These are phyloP conservation scores for Cnidoscolus chayamansa DNA, from an alignment of 441 rosid species.

Conservation along the genomic window DNA sequence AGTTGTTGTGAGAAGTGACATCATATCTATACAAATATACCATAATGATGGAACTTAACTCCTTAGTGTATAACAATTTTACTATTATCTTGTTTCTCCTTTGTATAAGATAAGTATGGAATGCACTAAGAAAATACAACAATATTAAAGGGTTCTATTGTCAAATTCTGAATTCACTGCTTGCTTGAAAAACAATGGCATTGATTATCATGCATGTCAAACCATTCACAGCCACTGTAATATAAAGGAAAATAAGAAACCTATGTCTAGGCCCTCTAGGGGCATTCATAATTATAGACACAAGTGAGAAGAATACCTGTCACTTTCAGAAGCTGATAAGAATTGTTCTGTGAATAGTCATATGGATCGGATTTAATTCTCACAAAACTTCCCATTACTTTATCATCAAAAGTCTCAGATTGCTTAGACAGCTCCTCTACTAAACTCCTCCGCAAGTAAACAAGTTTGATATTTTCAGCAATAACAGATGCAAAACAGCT, in stretches of 20 bases:
- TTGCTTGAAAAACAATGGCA: neutral
- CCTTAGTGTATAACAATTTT: neutral
- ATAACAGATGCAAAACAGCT: slow-evolving; percentile 41
- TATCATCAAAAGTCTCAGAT: slow-evolving; percentile 38
- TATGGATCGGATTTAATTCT: slow-evolving; percentile 48
- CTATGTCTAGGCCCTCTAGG: no score
- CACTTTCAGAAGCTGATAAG: slow-evolving; percentile 44
- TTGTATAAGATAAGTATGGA: neutral
- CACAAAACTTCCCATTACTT: slow-evolving; percentile 49
- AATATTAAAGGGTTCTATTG: no score
- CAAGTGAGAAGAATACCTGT: slow-evolving; percentile 34
- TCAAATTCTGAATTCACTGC: neutral
- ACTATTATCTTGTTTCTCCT: neutral
- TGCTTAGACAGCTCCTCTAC: slow-evolving; percentile 45
- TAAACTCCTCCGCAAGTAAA: slow-evolving; percentile 49
- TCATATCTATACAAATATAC: neutral
- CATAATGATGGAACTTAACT: neutral
- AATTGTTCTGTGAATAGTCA: slow-evolving; percentile 37
- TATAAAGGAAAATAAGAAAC: neutral
- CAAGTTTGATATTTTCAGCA: slow-evolving; percentile 41
- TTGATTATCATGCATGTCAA: neutral
- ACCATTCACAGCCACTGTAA: neutral
- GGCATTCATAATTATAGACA: no score
- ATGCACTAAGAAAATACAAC: no score
- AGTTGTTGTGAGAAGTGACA: neutral